Percentiles rank a stretch among this genome's conserved stretches.
Conservation (phyloP, 1,284 basidiomycete species). For the Leccinum subrobustum region DNA sequence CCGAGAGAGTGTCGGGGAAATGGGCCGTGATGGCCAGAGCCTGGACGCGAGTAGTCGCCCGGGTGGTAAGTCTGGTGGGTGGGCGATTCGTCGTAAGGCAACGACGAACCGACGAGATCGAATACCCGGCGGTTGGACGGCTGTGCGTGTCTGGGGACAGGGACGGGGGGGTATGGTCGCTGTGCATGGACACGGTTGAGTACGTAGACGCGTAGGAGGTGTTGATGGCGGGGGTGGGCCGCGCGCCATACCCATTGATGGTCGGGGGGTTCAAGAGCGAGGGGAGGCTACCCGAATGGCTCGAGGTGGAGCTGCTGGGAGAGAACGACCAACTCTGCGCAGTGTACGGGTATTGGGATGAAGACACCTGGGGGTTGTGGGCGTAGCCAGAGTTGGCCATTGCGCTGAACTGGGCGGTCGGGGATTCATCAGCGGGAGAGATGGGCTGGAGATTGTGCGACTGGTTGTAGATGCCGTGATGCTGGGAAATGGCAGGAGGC, state of each 20-base stretch:
- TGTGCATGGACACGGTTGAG: constrained; percentile 62
- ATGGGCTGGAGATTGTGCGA: constrained; percentile 64
- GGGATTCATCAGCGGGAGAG: constrained; percentile 65
- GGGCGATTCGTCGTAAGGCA: constrained; percentile 63
- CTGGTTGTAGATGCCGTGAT: constrained; percentile 50
- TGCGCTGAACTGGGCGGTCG: constrained; percentile 54
- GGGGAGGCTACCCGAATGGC: constrained; percentile 71
- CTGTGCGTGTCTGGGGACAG: constrained; percentile 69
- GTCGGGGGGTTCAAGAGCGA: constrained; percentile 69
- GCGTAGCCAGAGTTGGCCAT: constrained; percentile 40
- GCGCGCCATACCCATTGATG: constrained; percentile 53
- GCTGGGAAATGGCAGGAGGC: constrained; percentile 55
- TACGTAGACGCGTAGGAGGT: constrained; percentile 68
- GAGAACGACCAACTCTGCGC: constrained; percentile 64
- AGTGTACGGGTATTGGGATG: constrained; percentile 57
- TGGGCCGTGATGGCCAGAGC: constrained; percentile 66
- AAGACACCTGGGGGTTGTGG: constrained; percentile 43
- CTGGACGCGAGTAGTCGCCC: constrained; percentile 59
- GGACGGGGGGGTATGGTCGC: constrained; percentile 66
- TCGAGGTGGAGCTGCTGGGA: constrained; percentile 51
- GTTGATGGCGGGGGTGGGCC: constrained; percentile 64
- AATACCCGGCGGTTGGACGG: constrained; percentile 79
- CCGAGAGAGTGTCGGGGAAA: constrained; percentile 57
- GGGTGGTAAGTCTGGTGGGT: constrained; percentile 53
- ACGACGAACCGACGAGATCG: constrained; percentile 74